Evolutionary conservation across 2,329 filamentous ascomycete genomes (phyloP).

Genomic region (Exophiala viscosa): DNA sequence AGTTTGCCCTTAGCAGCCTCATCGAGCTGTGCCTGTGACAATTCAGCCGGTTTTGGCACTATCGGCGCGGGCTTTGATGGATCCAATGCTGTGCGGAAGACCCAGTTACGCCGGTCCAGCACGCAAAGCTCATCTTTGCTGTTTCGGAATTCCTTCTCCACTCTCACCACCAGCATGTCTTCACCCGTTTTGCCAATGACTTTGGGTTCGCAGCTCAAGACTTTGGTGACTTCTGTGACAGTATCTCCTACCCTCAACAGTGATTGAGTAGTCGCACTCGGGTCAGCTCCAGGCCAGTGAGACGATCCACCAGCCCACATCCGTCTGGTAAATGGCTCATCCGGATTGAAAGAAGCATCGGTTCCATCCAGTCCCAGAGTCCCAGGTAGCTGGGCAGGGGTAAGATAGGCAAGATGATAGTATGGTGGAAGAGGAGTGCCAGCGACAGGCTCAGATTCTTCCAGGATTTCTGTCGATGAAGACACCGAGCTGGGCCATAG

Average conservation of each 20-base stretch:
- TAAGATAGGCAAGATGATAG: constrained; percentile 64
- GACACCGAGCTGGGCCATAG: constrained; percentile 41
- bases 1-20: constrained; percentile 23
- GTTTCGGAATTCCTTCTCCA: constrained; percentile 59
- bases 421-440: constrained; percentile 56
- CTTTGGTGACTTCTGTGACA: constrained; percentile 54
- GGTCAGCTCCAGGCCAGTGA: constrained; percentile 42
- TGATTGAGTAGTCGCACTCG: constrained; percentile 31
- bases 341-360: constrained; percentile 58
- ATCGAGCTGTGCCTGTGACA: constrained; percentile 21
- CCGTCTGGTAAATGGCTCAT: constrained; percentile 57
- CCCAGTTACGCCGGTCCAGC: constrained; percentile 53
- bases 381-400: constrained; percentile 52
- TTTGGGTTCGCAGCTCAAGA: constrained; percentile 55
- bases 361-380: constrained; percentile 59
- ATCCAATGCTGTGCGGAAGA: constrained; percentile 41
- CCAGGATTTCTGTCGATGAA: constrained; percentile 29
- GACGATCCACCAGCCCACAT: constrained; percentile 67
- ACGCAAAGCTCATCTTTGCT: constrained; percentile 44
- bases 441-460: constrained; percentile 34
- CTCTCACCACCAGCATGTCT: constrained; percentile 63
- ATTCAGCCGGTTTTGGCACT: constrained; percentile 23
- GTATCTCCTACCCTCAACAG: constrained; percentile 53
- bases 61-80: constrained; percentile 15
- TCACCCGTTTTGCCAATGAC: constrained; percentile 51